These are phyloP conservation scores for Cucumis variabilis DNA, from an alignment of 331 rosid genomes.

Conservation along the genomic window DNA sequence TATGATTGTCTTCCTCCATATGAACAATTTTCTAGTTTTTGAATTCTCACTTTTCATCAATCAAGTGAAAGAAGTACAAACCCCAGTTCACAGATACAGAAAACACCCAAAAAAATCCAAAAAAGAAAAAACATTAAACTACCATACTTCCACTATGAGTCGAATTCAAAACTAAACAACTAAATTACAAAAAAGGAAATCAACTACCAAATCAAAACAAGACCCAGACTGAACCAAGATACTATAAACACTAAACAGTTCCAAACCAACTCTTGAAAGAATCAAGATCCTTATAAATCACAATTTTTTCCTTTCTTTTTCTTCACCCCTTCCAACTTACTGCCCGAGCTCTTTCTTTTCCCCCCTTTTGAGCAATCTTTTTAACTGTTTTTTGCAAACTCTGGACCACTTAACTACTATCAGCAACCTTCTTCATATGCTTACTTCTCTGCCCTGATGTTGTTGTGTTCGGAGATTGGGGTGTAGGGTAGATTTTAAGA, in stretches of 20 bases:
- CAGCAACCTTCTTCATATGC: background rate
- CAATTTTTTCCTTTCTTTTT: background rate
- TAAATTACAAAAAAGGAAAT: background rate
- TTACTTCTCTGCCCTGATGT: background rate
- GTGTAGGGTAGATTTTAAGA: background rate
- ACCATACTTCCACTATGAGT: background rate
- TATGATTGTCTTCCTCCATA: background rate
- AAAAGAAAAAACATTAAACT: background rate
- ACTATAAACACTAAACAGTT: background rate
- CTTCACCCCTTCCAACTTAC: background rate
- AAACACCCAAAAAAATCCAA: background rate
- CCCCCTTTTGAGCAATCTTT: background rate
- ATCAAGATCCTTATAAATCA: background rate
- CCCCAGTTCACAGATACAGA: background rate
- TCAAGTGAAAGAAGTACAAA: background rate
- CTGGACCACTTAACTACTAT: background rate
- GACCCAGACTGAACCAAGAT: slow-evolving; percentile 10
- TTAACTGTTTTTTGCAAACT: background rate
- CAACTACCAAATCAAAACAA: background rate
- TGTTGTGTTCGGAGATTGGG: background rate
- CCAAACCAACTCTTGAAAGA: slow-evolving; percentile 1
- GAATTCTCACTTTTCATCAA: background rate
- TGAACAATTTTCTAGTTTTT: background rate
- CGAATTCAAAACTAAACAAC: background rate
- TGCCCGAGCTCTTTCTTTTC: background rate